Percentiles rank a stretch among this genome's conserved stretches.
phyloP scores from a whole-genome alignment of 2,329 filamentous ascomycete species.

The Hymenotorrendiella dingleyae region DNA sequence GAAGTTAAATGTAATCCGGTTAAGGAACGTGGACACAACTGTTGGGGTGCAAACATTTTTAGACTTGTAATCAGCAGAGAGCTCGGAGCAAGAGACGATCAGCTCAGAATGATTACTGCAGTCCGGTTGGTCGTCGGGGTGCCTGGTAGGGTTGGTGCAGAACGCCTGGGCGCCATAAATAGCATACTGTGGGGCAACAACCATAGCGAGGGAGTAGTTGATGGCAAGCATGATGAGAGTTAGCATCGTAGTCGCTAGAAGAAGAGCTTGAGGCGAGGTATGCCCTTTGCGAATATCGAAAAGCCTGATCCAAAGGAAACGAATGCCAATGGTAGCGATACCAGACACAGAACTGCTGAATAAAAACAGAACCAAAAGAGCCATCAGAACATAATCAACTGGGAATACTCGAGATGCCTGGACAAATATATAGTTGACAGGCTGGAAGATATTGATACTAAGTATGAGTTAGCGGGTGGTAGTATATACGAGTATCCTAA shows the following conservation, averaged over 20 bases:
- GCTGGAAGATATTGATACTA: constrained; percentile 87
- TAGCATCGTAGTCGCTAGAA: constrained; percentile 85
- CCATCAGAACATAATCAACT: constrained; percentile 85
- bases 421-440: constrained; percentile 84
- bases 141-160: constrained; percentile 65
- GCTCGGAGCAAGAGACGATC: constrained; percentile 77
- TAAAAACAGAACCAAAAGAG: constrained; percentile 76
- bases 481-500: background rate
- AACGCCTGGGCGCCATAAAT: constrained; percentile 93
- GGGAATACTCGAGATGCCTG: constrained; percentile 79
- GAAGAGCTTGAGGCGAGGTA: constrained; percentile 84
- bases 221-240: constrained; percentile 84
- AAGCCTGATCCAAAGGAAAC: constrained; percentile 91
- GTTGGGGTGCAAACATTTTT: constrained; percentile 83
- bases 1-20: constrained; percentile 88
- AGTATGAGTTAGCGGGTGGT: background rate
- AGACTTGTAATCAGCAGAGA: constrained; percentile 63
- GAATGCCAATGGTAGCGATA: constrained; percentile 80
- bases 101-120: constrained; percentile 66
- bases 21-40: constrained; percentile 87
- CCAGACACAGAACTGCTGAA: constrained; percentile 86
- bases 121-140: constrained; percentile 63
- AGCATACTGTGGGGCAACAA: constrained; percentile 92
- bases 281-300: constrained; percentile 87
- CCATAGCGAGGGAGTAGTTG: constrained; percentile 88